Conservation (phyloP, 106 monocot species). For the Dendrobium huoshanense region DNA sequence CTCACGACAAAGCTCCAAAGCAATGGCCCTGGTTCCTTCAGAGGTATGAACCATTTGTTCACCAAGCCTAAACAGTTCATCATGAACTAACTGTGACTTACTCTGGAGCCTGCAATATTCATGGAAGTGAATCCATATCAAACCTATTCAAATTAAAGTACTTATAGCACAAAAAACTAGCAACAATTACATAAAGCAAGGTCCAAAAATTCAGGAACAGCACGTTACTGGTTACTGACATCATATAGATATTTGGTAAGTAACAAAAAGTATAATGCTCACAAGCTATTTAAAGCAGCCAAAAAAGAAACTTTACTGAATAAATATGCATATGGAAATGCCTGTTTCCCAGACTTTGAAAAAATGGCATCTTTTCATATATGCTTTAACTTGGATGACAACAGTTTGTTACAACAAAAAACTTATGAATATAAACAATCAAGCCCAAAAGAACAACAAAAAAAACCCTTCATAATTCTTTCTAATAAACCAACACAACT, state of each 20-base stretch:
- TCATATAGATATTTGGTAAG: not conserved
- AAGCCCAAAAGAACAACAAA: not conserved
- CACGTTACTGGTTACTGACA: not conserved
- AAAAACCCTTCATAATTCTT: not conserved
- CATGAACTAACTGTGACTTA: constrained; percentile 80
- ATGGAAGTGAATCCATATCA: constrained; percentile 3
- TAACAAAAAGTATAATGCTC: not conserved
- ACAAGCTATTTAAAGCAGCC: not conserved
- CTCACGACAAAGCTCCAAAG: constrained; percentile 86
- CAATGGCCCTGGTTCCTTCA: constrained; percentile 92
- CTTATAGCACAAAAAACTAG: not conserved
- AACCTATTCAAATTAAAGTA: not conserved
- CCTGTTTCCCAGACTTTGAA: not conserved
- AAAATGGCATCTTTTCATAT: not conserved
- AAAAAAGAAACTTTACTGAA: not conserved
- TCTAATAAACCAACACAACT: not conserved
- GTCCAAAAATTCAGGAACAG: not conserved
- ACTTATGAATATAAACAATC: not conserved
- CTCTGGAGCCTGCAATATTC: constrained; percentile 61
- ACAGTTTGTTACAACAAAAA: not conserved
- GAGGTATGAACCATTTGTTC: constrained; percentile 84
- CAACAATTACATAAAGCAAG: not conserved
- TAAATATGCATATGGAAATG: not conserved
- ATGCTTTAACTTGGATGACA: not conserved
- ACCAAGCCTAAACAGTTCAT: constrained; percentile 79